These are phyloP conservation scores for Hypoxylon fuscum DNA, from an alignment of 495 filamentous ascomycete species.

Conservation along the genomic window DNA sequence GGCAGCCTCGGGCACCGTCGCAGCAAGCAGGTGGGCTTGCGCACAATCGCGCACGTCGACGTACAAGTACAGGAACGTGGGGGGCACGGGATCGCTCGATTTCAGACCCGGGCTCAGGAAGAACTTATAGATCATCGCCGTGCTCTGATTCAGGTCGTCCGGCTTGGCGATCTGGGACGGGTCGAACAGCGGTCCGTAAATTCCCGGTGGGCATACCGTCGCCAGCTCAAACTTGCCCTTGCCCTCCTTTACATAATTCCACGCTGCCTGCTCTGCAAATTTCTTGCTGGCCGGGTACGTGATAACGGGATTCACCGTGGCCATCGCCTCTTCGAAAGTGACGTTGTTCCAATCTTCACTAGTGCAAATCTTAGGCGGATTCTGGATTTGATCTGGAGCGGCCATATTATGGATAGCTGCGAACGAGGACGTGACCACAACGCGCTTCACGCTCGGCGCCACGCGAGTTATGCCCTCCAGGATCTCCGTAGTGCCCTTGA, in stretches of 20 bases:
- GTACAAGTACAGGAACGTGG: conserved; percentile 66
- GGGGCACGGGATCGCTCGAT: conserved; percentile 56
- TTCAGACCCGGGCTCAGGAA: conserved; percentile 70
- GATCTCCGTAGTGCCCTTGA: conserved; percentile 59
- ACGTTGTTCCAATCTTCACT: conserved; percentile 54
- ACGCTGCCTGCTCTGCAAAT: conserved; percentile 68
- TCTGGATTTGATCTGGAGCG: conserved; percentile 24
- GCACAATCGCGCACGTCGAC: conserved; percentile 78
- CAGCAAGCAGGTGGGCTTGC: conserved; percentile 73
- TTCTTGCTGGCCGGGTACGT: conserved; percentile 58
- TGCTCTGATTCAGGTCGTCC: conserved; percentile 74
- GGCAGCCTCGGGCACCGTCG: conserved; percentile 71
- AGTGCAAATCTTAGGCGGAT: conserved; percentile 51
- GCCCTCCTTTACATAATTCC: conserved; percentile 82
- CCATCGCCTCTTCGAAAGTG: conserved; percentile 59
- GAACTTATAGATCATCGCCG: conserved; percentile 57
- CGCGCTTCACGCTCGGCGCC: conserved; percentile 61
- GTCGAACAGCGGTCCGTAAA: conserved; percentile 72
- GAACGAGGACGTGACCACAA: conserved; percentile 62
- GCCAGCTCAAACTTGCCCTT: conserved; percentile 77
- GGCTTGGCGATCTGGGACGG: conserved; percentile 54
- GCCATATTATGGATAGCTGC: conserved; percentile 50
- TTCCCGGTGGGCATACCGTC: conserved; percentile 76
- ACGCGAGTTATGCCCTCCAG: conserved; percentile 68
- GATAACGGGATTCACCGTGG: conserved; percentile 25